Evolutionary conservation across 371 early-diverging fungal genomes (phyloP).

Genomic region (Apophysomyces variabilis): DNA sequence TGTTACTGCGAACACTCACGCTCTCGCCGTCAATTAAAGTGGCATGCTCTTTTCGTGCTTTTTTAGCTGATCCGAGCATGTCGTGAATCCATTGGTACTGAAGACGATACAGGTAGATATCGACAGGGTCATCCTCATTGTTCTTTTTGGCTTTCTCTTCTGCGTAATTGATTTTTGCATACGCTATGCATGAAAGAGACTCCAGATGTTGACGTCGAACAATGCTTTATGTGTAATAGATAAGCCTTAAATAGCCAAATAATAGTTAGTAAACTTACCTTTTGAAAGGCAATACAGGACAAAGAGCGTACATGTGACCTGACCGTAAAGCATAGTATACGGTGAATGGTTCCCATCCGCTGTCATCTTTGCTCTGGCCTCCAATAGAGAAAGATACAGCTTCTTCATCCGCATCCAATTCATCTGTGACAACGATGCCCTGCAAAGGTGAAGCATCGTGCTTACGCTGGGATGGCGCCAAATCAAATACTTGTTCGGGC

Average conservation of each 20-base stretch:
- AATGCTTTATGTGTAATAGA: constrained; percentile 21
- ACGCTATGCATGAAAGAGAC: constrained; percentile 32
- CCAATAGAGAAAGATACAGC: constrained; percentile 47
- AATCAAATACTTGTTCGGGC: constrained; percentile 50
- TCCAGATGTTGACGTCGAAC: constrained; percentile 43
- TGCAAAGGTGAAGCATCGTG: neutral
- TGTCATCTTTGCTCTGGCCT: constrained; percentile 31
- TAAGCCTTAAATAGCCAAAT: neutral
- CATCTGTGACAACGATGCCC: constrained; percentile 35
- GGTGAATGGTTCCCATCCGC: constrained; percentile 51
- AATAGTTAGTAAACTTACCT: constrained; percentile 24
- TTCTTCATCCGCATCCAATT: constrained; percentile 43
- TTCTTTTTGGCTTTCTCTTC: constrained; percentile 6
- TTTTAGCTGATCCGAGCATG: constrained; percentile 29
- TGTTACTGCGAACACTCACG: constrained; percentile 23
- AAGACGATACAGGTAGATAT: constrained; percentile 33
- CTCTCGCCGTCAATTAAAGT: constrained; percentile 12
- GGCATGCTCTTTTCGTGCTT: constrained; percentile 12
- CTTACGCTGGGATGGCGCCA: constrained; percentile 31
- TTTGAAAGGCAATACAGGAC: constrained; percentile 48
- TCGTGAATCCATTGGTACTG: constrained; percentile 44
- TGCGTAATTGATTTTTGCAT: constrained; percentile 31
- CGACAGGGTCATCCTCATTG: constrained; percentile 13
- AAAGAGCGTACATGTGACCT: constrained; percentile 48
- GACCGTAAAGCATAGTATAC: constrained; percentile 45